These are phyloP conservation scores for Prorocentrum cordatum DNA, from an alignment of 169 alveolate genomes.

Conservation along the genomic window DNA sequence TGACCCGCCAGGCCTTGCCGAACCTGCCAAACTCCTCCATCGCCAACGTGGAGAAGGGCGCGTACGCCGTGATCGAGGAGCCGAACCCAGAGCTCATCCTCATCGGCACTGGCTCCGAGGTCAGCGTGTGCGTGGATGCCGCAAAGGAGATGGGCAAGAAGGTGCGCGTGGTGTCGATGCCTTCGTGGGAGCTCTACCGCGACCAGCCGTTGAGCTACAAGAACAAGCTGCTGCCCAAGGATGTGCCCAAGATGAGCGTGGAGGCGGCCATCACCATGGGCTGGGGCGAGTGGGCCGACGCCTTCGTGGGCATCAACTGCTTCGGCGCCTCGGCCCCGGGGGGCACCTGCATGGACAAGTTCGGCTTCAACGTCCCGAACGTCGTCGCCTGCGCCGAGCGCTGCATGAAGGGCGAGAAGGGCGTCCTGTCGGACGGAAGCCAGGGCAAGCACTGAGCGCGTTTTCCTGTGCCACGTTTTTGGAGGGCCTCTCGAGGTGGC, in stretches of 20 bases:
- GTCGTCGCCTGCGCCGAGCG: no score
- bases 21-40: background rate
- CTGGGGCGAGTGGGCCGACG: conserved; percentile 10
- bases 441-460: no score
- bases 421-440: no score
- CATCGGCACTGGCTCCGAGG: background rate
- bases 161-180: conserved; percentile 37
- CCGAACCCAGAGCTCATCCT: background rate
- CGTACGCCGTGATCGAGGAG: background rate
- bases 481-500: no score
- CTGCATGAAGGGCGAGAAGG: no score
- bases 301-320: background rate
- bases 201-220: conserved; percentile 3
- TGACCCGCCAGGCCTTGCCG: background rate
- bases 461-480: no score
- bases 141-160: background rate
- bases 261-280: conserved; percentile 11
- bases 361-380: background rate
- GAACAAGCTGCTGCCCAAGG: background rate
- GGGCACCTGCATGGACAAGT: conserved; percentile 2
- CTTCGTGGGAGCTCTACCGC: conserved; percentile 1
- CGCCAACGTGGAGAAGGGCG: background rate
- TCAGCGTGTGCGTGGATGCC: background rate
- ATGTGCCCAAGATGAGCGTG: conserved; percentile 52
- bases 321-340: conserved; percentile 10